A percentile compares a stretch with the other conserved stretches of the same genome.
Evolutionary conservation across 169 alveolate genomes (phyloP).

Genomic region (Babesia bigemina): DNA sequence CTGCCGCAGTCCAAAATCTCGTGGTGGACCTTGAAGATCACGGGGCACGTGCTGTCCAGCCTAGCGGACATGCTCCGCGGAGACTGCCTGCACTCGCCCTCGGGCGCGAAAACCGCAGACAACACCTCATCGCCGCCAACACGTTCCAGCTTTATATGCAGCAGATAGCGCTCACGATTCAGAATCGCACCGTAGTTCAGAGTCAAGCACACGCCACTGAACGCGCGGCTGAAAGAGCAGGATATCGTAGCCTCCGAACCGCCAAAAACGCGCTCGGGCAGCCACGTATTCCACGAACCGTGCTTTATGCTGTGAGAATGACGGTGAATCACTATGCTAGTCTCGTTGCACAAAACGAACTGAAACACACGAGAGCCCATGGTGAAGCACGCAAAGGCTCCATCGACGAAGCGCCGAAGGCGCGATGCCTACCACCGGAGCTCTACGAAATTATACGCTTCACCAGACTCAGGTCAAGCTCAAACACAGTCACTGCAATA

Average conservation of each 20-base stretch:
- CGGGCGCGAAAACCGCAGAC: slow-evolving; percentile 20
- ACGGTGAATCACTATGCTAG: slow-evolving; percentile 47
- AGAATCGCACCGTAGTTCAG: slow-evolving; percentile 50
- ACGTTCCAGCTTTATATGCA: slow-evolving; percentile 37
- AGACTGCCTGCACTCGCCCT: background rate
- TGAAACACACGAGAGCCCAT: slow-evolving; percentile 41
- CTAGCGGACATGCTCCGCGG: background rate
- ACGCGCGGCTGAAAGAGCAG: slow-evolving; percentile 39
- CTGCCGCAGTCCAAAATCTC: background rate
- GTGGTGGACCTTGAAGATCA: slow-evolving; percentile 37
- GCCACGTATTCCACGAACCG: slow-evolving; percentile 66
- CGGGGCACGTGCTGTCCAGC: slow-evolving; percentile 32
- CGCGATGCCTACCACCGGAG: slow-evolving; percentile 1
- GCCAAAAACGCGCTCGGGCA: slow-evolving; percentile 54
- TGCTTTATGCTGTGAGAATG: slow-evolving; percentile 43
- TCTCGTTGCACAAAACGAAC: slow-evolving; percentile 48
- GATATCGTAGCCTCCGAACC: slow-evolving; percentile 34
- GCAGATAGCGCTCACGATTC: slow-evolving; percentile 25
- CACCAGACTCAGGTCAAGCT: slow-evolving; percentile 49
- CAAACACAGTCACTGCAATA: slow-evolving; percentile 81
- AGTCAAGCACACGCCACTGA: slow-evolving; percentile 30
- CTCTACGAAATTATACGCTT: slow-evolving; percentile 9
- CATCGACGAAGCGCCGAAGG: slow-evolving; percentile 16
- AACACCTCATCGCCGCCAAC: slow-evolving; percentile 18
- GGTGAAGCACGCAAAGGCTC: background rate